Conservation (phyloP, 148 eudicot species). For the Fallopia convolvulus region DNA sequence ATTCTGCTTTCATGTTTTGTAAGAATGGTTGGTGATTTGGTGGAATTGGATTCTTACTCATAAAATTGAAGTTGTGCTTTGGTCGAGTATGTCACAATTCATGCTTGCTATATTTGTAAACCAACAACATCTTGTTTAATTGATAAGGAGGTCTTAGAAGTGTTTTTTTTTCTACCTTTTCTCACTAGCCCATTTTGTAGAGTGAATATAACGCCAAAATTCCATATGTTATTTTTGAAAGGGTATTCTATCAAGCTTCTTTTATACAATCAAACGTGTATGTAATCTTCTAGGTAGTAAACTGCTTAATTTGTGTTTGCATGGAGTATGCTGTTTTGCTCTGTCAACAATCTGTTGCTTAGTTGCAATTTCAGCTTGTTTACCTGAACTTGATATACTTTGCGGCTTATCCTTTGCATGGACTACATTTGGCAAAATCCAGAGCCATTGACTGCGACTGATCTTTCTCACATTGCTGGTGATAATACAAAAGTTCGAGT, state of each 20-base stretch:
- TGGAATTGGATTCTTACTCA: background rate
- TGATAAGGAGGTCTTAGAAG: background rate
- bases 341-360: background rate
- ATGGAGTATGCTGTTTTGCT: background rate
- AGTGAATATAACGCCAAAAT: background rate
- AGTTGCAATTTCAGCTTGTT: background rate
- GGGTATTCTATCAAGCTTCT: background rate
- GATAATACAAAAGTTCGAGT: constrained; percentile 43
- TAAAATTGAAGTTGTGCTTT: background rate
- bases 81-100: background rate
- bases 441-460: constrained; percentile 45
- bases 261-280: background rate
- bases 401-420: background rate
- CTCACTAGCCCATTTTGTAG: background rate
- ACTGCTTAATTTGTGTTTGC: background rate
- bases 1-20: background rate
- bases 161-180: background rate
- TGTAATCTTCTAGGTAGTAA: background rate
- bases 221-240: background rate
- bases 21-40: background rate
- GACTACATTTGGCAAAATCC: constrained; percentile 17
- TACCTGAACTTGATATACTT: constrained; percentile 3
- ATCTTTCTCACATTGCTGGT: constrained; percentile 26
- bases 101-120: background rate
- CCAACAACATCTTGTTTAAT: background rate